A percentile compares a stretch with the other conserved stretches of the same genome.
These are phyloP conservation scores for Sisymbrium altissimum DNA, from an alignment of 345 rosid species.

Conservation along the genomic window DNA sequence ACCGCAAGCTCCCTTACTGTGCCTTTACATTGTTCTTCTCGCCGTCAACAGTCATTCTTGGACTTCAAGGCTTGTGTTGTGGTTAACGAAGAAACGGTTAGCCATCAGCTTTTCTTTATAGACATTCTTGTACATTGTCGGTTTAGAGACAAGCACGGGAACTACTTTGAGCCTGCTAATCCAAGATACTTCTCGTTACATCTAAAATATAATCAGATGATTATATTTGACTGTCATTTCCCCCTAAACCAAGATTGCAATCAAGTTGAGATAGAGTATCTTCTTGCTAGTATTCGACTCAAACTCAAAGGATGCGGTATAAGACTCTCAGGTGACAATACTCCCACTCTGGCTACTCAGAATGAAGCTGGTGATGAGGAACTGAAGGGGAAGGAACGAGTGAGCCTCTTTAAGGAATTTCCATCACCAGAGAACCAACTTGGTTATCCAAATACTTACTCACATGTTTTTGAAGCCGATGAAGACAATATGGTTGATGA, in stretches of 20 bases:
- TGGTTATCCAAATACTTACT: not conserved
- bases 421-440: not conserved
- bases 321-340: not conserved
- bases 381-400: not conserved
- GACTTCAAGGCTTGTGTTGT: too few species aligned
- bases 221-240: constrained; percentile 12
- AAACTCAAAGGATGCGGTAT: not conserved
- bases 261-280: not conserved
- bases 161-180: not conserved
- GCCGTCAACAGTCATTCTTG: too few species aligned
- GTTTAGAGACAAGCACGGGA: not conserved
- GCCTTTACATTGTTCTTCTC: too few species aligned
- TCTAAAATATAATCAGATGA: not conserved
- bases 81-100: too few species aligned
- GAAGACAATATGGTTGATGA: not conserved
- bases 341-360: not conserved
- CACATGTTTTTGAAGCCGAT: not conserved
- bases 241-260: not conserved
- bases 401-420: not conserved
- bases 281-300: not conserved
- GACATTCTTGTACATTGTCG: too few species aligned
- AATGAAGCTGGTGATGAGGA: not conserved
- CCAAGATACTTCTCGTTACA: not conserved
- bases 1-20: too few species aligned
- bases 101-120: too few species aligned